Evolutionary conservation across 768 basidiomycete genomes (phyloP).

Genomic region (Suillus brevipes): DNA sequence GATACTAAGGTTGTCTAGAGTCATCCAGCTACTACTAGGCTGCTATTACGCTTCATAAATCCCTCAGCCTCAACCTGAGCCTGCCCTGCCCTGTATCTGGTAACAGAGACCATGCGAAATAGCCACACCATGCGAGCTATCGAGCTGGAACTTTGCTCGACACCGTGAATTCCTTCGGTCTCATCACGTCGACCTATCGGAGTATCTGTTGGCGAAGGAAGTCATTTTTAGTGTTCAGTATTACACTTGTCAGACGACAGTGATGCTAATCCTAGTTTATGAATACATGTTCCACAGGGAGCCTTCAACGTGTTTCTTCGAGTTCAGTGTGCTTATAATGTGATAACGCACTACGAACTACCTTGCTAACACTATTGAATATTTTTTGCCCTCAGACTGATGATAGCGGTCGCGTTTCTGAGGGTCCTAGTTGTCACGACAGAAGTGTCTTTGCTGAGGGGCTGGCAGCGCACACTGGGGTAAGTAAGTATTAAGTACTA

Average conservation of each 20-base stretch:
- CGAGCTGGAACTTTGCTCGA: not conserved
- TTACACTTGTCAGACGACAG: too few relatives aligned
- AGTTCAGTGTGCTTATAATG: not conserved
- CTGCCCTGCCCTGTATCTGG: not conserved
- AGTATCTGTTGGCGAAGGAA: not conserved
- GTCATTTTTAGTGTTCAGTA: too few relatives aligned
- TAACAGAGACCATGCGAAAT: not conserved
- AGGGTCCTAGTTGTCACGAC: not conserved
- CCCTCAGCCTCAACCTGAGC: not conserved
- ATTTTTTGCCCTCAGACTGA: not conserved
- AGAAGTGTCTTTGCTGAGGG: not conserved
- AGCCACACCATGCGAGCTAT: not conserved
- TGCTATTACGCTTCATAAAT: not conserved
- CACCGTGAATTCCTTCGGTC: not conserved
- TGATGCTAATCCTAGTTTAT: too few relatives aligned
- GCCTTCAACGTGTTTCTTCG: too few relatives aligned
- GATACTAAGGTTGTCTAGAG: not conserved
- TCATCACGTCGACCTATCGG: not conserved
- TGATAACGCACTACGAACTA: not conserved
- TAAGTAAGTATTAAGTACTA: too few relatives aligned
- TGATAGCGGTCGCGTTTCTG: not conserved
- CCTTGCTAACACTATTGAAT: not conserved
- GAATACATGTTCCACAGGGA: too few relatives aligned
- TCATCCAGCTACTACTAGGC: not conserved
- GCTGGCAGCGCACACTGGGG: not conserved